A percentile compares a stretch with the other conserved stretches of the same genome.
phyloP scores from a whole-genome alignment of 768 basidiomycete species.

The Saitozyma podzolica region DNA sequence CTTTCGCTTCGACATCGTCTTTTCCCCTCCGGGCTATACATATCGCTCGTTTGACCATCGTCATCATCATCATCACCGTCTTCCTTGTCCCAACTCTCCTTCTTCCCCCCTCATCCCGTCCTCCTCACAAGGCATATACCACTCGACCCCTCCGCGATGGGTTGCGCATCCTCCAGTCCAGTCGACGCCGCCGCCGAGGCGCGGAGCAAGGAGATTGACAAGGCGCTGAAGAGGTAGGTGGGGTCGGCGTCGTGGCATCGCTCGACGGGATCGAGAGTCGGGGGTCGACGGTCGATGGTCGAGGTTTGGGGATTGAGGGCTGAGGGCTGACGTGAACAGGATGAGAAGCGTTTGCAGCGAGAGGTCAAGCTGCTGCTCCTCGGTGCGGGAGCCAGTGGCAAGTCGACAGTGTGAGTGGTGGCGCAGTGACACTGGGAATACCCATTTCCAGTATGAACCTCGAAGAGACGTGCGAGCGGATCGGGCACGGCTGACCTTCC shows the following conservation, averaged over 20 bases:
- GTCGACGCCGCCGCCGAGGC: conserved; percentile 65
- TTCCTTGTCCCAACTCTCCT: too few species aligned
- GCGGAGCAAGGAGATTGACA: conserved; percentile 65
- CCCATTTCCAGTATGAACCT: too few species aligned
- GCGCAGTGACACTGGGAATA: too few species aligned
- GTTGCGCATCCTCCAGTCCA: conserved; percentile 69
- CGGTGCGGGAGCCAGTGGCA: conserved; percentile 91
- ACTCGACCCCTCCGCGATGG: conserved; percentile 57
- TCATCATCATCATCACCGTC: too few species aligned
- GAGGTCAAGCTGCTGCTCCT: conserved; percentile 73
- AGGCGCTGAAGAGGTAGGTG: conserved; percentile 58
- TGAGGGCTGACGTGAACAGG: conserved; percentile 56
- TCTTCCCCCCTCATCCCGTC: too few species aligned
- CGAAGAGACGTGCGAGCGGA: too few species aligned
- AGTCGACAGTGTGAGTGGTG: conserved; percentile 67
- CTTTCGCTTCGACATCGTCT: too few species aligned
- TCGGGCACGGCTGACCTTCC: too few species aligned
- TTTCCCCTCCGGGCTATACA: too few species aligned
- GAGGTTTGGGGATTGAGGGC: neutral
- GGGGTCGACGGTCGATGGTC: too few species aligned
- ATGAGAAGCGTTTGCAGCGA: conserved; percentile 66
- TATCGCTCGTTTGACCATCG: too few species aligned
- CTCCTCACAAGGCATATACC: too few species aligned
- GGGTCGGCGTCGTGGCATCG: neutral
- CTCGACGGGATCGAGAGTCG: neutral